phyloP scores from a whole-genome alignment of 2,329 filamentous ascomycete genomes.

The Shiraia bambusicola region DNA sequence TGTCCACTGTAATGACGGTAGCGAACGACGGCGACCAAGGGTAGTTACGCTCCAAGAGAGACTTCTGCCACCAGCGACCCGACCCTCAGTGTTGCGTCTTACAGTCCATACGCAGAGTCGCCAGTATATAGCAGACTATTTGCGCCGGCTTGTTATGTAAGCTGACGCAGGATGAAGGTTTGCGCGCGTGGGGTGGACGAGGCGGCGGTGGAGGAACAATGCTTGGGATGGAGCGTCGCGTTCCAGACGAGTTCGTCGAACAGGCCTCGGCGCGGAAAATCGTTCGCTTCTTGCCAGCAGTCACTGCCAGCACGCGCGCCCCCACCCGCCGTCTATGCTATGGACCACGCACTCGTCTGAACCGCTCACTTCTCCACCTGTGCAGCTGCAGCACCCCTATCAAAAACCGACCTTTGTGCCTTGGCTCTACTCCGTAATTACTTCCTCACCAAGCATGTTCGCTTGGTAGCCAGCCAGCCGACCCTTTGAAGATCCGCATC shows the following conservation, averaged over 20 bases:
- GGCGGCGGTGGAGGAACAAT: conserved; percentile 16
- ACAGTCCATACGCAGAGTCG: conserved; percentile 31
- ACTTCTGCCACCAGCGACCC: conserved; percentile 35
- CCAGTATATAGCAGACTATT: conserved; percentile 5
- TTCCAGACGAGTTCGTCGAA: conserved; percentile 6
- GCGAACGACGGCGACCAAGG: conserved; percentile 13
- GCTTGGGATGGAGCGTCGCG: conserved; percentile 5
- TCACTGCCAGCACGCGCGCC: conserved; percentile 25
- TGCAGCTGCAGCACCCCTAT: neutral
- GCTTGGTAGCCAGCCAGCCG: conserved; percentile 15
- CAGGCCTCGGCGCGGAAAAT: conserved; percentile 22
- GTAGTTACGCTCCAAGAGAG: conserved; percentile 29
- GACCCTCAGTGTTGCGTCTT: conserved; percentile 20
- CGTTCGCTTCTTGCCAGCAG: conserved; percentile 14
- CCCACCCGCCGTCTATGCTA: conserved; percentile 26
- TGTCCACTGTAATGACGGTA: conserved; percentile 21
- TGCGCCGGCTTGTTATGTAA: conserved; percentile 19
- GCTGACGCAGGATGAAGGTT: conserved; percentile 9
- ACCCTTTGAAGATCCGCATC: conserved; percentile 32
- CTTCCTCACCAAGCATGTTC: conserved; percentile 29
- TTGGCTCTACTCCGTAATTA: conserved; percentile 3
- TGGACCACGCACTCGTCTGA: conserved; percentile 27
- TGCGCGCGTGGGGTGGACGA: conserved; percentile 16
- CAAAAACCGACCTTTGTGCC: conserved; percentile 1
- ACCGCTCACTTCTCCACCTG: conserved; percentile 6